Base-by-base conservation (phyloP, 768 basidiomycete species). In the Lepiota venenata region DNA sequence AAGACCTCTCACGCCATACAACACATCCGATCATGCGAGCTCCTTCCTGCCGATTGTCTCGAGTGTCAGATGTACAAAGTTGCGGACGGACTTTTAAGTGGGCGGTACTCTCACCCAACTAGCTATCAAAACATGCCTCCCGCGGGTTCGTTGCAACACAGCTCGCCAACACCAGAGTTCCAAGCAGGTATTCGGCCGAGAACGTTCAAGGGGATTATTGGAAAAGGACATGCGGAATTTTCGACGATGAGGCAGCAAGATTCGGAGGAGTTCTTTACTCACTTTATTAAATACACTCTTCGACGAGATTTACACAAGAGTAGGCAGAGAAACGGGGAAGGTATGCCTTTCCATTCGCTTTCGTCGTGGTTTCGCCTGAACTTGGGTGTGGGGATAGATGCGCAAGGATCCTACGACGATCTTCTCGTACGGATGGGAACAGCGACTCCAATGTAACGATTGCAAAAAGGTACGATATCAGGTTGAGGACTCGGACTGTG, bases 181-280 rank as follows among this genome's bases (percentile, higher is more conserved):
- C 96, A 98, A 64, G 82, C 80, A 20, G 97, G 97, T 0, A 67
- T 99, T 39, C 80, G 81, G 40, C 97, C 96, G 0, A 75, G 76
- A 1, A 83, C 82, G 58, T 93, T 98, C 76, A 98, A 98, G 69
- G 73, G 84, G 4, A 80, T 98, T 9, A 82, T 98, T 35, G 96
- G 96, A 2, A 91, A 88, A 60, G 93, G 92, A 1, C 97, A 98
- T 63, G 82, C 82, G 29, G 97, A 98, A 70, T 98, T 98, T 63
- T 76, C 89, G 32, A 98, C 95, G 44, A 98, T 98, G 95, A 80
- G 83, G 49, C 96, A 99, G 69, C 97, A 98, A 65, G 97, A 99
- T 63, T 85, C 94, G 4, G 93, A 96, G 64, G 96, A 98, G 70
- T 98, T 98, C 72, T 78, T 99, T 50, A 79, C 82, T 35, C 83